Evolutionary conservation across 1,284 basidiomycete genomes (phyloP), one percentile per base, ranked within the genome.

Genomic region (Rhodotorula sp.): DNA sequence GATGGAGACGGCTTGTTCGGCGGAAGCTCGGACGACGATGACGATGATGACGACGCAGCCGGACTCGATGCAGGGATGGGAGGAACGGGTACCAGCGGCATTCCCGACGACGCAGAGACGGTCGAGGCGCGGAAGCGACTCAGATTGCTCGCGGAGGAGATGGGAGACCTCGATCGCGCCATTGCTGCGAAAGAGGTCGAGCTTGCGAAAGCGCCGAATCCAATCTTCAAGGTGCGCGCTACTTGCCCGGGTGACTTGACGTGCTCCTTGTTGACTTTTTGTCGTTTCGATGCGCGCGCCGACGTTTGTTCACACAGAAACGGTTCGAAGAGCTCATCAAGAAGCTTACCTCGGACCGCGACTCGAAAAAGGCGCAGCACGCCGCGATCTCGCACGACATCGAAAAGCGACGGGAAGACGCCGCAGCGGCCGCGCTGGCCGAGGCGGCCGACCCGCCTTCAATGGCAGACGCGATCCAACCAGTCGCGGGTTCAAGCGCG

Each of bases 251-350:
- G n/a, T n/a, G n/a, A n/a, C n/a, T n/a, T n/a, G n/a, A n/a, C n/a
- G n/a, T n/a, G n/a, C n/a, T n/a, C n/a, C 44, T 26, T 22, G 14
- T 22, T 44, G 7, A 49, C 18, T 4, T 0, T 15, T 18, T 33
- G 48, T 7, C 29, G 55, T n/a, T 6, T 46, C 57, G 24, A 46
- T 33, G 22, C n/a, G 33, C 20, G n/a, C 29, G 10, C 5, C 29
- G 26, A 3, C 26, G 22, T 6, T 33, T 42, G 37, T 33, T n/a
- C n/a, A 33, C 1, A 42, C 75, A 94, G 89, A 91, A 91, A 86
- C 92, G 94, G 48, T 95, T 95, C 82, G 92, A 95, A 80, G 45
- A 95, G 79, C 90, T 91, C 6, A 83, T 95, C 76, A 89, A 88
- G 82, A 95, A 94, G 80, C 84, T 96, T 65, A 87, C 89, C 56